Conservation (phyloP, 2,329 filamentous ascomycete species). For the Phyllachora maydis region DNA sequence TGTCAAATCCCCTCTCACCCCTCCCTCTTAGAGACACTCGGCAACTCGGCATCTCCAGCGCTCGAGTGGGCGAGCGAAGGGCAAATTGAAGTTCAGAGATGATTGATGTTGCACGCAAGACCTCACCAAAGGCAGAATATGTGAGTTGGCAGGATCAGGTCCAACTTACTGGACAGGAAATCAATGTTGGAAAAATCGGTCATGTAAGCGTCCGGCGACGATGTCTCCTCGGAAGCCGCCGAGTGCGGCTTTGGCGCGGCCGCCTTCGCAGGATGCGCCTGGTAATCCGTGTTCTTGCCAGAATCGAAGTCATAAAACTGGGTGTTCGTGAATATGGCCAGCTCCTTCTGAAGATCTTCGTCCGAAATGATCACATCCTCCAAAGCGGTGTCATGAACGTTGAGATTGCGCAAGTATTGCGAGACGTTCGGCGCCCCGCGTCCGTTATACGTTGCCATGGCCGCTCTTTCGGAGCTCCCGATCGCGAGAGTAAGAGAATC, state of each 20-base stretch:
- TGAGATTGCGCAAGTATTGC: slow-evolving; percentile 73
- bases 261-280: slow-evolving; percentile 25
- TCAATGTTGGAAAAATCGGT: slow-evolving; percentile 25
- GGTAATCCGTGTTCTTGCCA: slow-evolving; percentile 36
- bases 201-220: slow-evolving; percentile 18
- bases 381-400: slow-evolving; percentile 38
- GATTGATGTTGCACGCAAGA: too few relatives aligned
- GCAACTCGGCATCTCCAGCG: too few relatives aligned
- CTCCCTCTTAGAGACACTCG: too few relatives aligned
- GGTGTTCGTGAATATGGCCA: slow-evolving; percentile 65
- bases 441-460: slow-evolving; percentile 57
- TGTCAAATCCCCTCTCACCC: too few relatives aligned
- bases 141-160: too few relatives aligned
- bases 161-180: slow-evolving; percentile 26
- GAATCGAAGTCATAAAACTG: slow-evolving; percentile 66
- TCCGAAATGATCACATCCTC: slow-evolving; percentile 34
- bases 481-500: too few relatives aligned
- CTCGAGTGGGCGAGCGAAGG: too few relatives aligned
- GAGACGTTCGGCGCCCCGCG: slow-evolving; percentile 68
- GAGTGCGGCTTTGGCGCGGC: slow-evolving; percentile 9
- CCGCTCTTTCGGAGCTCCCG: slow-evolving; percentile 1
- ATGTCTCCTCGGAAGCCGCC: slow-evolving; percentile 14
- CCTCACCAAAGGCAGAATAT: too few relatives aligned
- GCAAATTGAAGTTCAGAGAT: too few relatives aligned
- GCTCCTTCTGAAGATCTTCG: slow-evolving; percentile 51